Percentiles rank a stretch among this genome's conserved stretches.
Conservation (phyloP, 257 asterid genomes). For the Linaria vulgaris region DNA sequence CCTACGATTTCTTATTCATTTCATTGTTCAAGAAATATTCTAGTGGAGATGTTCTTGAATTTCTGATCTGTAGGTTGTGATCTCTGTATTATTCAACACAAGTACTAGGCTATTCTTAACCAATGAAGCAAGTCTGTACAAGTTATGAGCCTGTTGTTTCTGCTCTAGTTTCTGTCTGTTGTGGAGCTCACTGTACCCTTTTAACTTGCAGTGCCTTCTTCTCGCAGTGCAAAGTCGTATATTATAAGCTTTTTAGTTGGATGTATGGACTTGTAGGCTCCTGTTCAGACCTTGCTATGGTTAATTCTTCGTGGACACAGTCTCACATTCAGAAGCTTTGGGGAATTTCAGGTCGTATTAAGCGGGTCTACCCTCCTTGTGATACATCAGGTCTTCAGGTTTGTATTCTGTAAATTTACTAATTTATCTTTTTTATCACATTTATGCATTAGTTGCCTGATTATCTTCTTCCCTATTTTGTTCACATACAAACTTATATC, state of each 20-base stretch:
- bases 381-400: constrained; percentile 94
- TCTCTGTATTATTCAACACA: constrained; percentile 9
- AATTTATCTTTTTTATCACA: constrained; percentile 15
- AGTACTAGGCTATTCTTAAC: neutral
- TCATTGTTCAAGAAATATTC: neutral
- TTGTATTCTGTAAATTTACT: constrained; percentile 19
- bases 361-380: constrained; percentile 91
- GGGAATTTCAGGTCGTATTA: constrained; percentile 76
- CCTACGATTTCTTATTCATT: no score
- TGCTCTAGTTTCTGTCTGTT: constrained; percentile 3
- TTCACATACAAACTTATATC: neutral
- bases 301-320: constrained; percentile 92
- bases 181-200: constrained; percentile 33
- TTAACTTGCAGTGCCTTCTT: constrained; percentile 51
- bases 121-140: constrained; percentile 8
- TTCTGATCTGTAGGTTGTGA: neutral
- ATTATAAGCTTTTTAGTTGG: constrained; percentile 80
- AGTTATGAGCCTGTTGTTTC: constrained; percentile 4
- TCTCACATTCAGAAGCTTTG: constrained; percentile 88
- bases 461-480: neutral
- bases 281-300: constrained; percentile 81
- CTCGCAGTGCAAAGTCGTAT: constrained; percentile 69
- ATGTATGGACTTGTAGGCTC: constrained; percentile 89
- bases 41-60: constrained; percentile 9
- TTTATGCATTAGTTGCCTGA: neutral